A percentile compares a stretch with the other conserved stretches of the same genome.
Evolutionary conservation across 1,139 yeast genomes (phyloP).

Genomic region (Magnusiomyces suaveolens): DNA sequence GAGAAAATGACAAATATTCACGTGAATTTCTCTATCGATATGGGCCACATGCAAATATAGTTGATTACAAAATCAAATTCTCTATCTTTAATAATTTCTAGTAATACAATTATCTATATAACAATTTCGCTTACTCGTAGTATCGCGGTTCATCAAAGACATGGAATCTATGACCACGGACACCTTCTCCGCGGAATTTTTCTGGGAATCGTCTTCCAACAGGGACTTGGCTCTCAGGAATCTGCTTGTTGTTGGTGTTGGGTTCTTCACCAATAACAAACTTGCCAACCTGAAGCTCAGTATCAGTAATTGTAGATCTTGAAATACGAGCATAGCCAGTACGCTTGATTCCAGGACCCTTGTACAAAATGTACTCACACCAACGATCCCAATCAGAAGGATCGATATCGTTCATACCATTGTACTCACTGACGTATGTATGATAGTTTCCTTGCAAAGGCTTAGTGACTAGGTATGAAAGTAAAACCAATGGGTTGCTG

Average conservation of each 20-base stretch:
- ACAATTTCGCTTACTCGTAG: slow-evolving; percentile 43
- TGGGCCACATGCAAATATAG: no score
- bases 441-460: slow-evolving; percentile 86
- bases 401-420: slow-evolving; percentile 90
- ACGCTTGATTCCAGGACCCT: slow-evolving; percentile 56
- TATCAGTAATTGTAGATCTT: slow-evolving; percentile 89
- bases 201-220: slow-evolving; percentile 67
- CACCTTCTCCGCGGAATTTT: slow-evolving; percentile 85
- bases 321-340: slow-evolving; percentile 91
- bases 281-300: slow-evolving; percentile 92
- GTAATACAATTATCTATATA: background rate
- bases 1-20: no score
- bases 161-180: slow-evolving; percentile 86
- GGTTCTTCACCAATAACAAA: slow-evolving; percentile 51
- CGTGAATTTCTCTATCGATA: no score
- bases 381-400: slow-evolving; percentile 93
- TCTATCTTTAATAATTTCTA: no score
- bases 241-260: slow-evolving; percentile 43
- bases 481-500: slow-evolving; percentile 64
- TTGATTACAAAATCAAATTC: no score
- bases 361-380: slow-evolving; percentile 93
- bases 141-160: slow-evolving; percentile 85
- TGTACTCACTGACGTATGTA: slow-evolving; percentile 72
- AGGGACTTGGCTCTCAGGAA: slow-evolving; percentile 49
- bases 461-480: slow-evolving; percentile 81